Evolutionary conservation across 768 basidiomycete species (phyloP).

Genomic region (Boletus fagicola): DNA sequence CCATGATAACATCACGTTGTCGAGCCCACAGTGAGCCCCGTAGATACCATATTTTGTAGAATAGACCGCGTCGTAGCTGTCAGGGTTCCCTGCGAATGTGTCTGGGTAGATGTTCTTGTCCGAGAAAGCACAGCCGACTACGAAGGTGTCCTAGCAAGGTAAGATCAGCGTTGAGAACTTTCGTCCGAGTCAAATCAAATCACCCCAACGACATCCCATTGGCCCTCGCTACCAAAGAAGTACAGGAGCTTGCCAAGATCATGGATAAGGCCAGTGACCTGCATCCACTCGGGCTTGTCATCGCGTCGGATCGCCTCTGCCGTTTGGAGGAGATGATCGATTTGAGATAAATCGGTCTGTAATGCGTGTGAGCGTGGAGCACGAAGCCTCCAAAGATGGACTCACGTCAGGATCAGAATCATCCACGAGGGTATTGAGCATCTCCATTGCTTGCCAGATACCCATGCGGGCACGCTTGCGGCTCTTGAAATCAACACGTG

Average conservation of each 20-base stretch:
- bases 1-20: slow-evolving; percentile 87
- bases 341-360: slow-evolving; percentile 77
- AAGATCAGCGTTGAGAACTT: slow-evolving; percentile 1
- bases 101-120: slow-evolving; percentile 81
- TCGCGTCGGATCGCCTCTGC: slow-evolving; percentile 87
- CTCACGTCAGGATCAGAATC: slow-evolving; percentile 86
- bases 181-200: slow-evolving; percentile 20
- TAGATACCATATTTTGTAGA: slow-evolving; percentile 76
- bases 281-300: slow-evolving; percentile 92
- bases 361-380: slow-evolving; percentile 12
- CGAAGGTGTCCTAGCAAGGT: slow-evolving; percentile 57
- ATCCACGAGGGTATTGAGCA: slow-evolving; percentile 83
- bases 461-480: slow-evolving; percentile 72
- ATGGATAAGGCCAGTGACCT: slow-evolving; percentile 82
- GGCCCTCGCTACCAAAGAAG: slow-evolving; percentile 82
- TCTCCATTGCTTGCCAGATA: slow-evolving; percentile 84
- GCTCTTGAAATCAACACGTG: slow-evolving; percentile 71
- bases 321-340: slow-evolving; percentile 88
- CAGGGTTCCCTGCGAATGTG: slow-evolving; percentile 74
- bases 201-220: slow-evolving; percentile 95
- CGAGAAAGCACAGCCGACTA: slow-evolving; percentile 84
- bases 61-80: slow-evolving; percentile 60
- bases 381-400: not conserved
- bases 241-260: slow-evolving; percentile 87
- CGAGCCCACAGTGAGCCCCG: slow-evolving; percentile 73